Base-by-base conservation (phyloP, 768 basidiomycete species). In the Kwoniella dendrophila region DNA sequence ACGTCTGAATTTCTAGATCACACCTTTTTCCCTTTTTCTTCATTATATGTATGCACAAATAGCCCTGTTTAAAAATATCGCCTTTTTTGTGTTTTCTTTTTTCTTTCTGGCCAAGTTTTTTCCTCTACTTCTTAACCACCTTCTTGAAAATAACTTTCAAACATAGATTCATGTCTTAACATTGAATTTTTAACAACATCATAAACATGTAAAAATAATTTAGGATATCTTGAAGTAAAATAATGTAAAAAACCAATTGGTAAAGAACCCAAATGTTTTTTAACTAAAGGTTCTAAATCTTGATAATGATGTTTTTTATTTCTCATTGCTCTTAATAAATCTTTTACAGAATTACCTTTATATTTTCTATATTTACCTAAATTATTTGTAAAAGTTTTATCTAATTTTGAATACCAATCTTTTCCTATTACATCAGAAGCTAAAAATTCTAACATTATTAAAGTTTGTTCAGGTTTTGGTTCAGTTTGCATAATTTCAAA, bases 231-330 rank as follows among this genome's bases (percentile, higher is more conserved):
- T 30, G 86, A 84, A 2, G 95, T 97, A 76, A 98, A 99, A 79
- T 98, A 99, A 1, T 84, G 81, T 55, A 99, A 80, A 82, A 90
- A 98, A 11, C 95, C 95, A 64, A 89, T 88, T 0, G 96, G 96
- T 83, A 98, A 88, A 12, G 89, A 83, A 4, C 95, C 94, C 10
- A 98, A 83, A 79, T 90, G 86, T 41, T 88, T 86, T 74, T 90
- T 93, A 55, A 92, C 90, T 68, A 88, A 86, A 66, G 92, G 91
- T 1, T 95, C 95, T 11, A 99, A 81, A 79, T 99, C 96, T 80
- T 97, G 95, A 74, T 95, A 96, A 75, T 97, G 94, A 66, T 97
- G 89, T 89, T 93, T 95, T 85, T 99, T 98, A 79, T 98, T 99
- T 66, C 96, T 83, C 72, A 99, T 80, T 3, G 96, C 96, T 53